Conservation (phyloP, 257 asterid species). For the Rubia yunnanensis region DNA sequence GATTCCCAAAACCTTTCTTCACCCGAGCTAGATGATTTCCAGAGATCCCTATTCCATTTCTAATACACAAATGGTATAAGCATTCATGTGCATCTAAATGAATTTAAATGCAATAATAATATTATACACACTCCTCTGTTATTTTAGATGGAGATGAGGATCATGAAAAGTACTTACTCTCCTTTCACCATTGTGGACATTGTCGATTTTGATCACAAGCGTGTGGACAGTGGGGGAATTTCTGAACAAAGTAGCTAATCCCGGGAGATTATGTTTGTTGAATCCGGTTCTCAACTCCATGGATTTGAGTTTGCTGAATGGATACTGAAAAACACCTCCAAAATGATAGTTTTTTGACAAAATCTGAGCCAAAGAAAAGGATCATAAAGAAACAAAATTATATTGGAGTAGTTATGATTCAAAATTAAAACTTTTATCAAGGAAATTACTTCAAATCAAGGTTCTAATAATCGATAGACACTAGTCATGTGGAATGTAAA, state of each 20-base stretch:
- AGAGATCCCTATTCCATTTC: slow-evolving; percentile 57
- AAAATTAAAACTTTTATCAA: not conserved
- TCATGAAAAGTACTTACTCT: slow-evolving; percentile 32
- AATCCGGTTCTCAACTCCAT: slow-evolving; percentile 54
- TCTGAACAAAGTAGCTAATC: slow-evolving; percentile 46
- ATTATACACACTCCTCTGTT: not conserved
- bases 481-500: too few relatives aligned
- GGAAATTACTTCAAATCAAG: not conserved
- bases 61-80: slow-evolving; percentile 11
- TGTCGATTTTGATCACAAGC: slow-evolving; percentile 41
- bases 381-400: too few relatives aligned
- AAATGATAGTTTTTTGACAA: slow-evolving; percentile 37
- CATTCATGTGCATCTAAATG: not conserved
- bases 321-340: slow-evolving; percentile 30
- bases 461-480: too few relatives aligned
- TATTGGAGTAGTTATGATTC: too few relatives aligned
- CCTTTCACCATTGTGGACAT: slow-evolving; percentile 25
- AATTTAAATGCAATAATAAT: too few relatives aligned
- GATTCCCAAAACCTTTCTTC: slow-evolving; percentile 81
- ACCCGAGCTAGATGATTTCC: slow-evolving; percentile 46
- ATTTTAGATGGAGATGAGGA: too few relatives aligned
- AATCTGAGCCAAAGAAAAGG: slow-evolving; percentile 32
- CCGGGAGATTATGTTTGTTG: slow-evolving; percentile 46
- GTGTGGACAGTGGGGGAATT: slow-evolving; percentile 48
- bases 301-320: slow-evolving; percentile 39